phyloP scores from a whole-genome alignment of 208 protist species.

The Trypanosomatidae sp. region DNA sequence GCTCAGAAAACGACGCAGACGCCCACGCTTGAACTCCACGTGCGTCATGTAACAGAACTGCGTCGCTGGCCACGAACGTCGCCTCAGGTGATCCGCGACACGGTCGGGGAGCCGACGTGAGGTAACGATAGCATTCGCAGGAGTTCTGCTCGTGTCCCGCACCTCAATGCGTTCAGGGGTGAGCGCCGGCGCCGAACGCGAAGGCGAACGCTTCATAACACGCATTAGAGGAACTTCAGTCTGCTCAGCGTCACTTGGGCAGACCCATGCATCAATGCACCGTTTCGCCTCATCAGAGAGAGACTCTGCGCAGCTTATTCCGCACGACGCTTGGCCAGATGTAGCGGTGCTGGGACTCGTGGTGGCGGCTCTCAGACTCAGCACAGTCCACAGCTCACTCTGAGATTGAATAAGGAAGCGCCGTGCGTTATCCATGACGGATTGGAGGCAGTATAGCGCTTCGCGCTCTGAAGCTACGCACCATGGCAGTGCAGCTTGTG shows the following conservation, averaged over 20 bases:
- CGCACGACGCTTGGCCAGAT: conserved; percentile 8
- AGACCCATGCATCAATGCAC: not conserved
- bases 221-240: not conserved
- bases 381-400: not conserved
- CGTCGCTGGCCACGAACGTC: conserved; percentile 26
- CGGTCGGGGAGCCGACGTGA: not conserved
- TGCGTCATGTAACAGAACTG: conserved; percentile 53
- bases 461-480: not conserved
- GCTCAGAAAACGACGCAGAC: conserved; percentile 46
- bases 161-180: not conserved
- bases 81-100: not conserved
- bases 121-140: not conserved
- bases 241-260: not conserved
- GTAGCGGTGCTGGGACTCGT: not conserved
- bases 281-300: conserved; percentile 1
- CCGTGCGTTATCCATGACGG: conserved; percentile 14
- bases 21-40: conserved; percentile 86
- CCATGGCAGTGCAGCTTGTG: not conserved
- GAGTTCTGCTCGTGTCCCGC: not conserved
- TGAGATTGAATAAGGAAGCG: conserved; percentile 1
- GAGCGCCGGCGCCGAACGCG: not conserved
- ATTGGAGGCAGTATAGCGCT: conserved; percentile 5
- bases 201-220: not conserved
- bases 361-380: not conserved
- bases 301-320: conserved; percentile 9